phyloP scores from a whole-genome alignment of 2,329 filamentous ascomycete species.

The Claviceps pusilla region DNA sequence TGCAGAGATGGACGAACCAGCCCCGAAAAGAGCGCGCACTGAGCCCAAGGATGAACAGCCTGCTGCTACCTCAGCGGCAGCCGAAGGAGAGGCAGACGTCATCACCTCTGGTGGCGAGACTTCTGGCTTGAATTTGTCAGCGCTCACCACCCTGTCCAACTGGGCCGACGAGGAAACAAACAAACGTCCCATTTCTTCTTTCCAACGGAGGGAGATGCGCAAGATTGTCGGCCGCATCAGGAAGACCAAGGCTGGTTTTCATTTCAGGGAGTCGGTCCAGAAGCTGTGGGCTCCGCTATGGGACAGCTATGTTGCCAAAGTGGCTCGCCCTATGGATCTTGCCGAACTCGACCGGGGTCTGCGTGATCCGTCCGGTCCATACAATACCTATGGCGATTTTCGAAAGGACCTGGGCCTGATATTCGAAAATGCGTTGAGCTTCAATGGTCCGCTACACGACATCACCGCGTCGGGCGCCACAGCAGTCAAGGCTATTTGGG shows the following conservation, averaged over 20 bases:
- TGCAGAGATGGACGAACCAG: conserved; percentile 45
- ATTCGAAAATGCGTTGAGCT: conserved; percentile 60
- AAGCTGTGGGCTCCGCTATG: conserved; percentile 61
- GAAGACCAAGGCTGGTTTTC: conserved; percentile 65
- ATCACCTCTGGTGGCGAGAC: conserved; percentile 4
- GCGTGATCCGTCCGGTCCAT: conserved; percentile 44
- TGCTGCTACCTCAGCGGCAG: conserved; percentile 5
- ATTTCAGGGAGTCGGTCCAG: conserved; percentile 67
- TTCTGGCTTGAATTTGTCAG: conserved; percentile 6
- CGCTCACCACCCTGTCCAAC: conserved; percentile 19
- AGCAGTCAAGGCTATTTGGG: conserved; percentile 42
- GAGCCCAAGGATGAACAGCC: conserved; percentile 34
- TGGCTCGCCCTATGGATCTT: conserved; percentile 74
- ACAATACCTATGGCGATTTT: conserved; percentile 56
- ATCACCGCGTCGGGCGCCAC: conserved; percentile 44
- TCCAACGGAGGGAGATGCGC: conserved; percentile 47
- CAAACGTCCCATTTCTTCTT: conserved; percentile 37
- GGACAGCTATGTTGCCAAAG: conserved; percentile 50
- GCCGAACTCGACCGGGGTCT: conserved; percentile 67
- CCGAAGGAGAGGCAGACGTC: conserved; percentile 4
- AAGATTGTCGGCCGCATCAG: conserved; percentile 60
- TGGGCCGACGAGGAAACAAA: conserved; percentile 30
- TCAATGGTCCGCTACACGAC: conserved; percentile 67
- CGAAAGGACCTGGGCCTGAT: conserved; percentile 62
- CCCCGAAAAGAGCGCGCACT: conserved; percentile 68